Evolutionary conservation across 371 early-diverging fungal species (phyloP).

Genomic region (Mycotypha africana): DNA sequence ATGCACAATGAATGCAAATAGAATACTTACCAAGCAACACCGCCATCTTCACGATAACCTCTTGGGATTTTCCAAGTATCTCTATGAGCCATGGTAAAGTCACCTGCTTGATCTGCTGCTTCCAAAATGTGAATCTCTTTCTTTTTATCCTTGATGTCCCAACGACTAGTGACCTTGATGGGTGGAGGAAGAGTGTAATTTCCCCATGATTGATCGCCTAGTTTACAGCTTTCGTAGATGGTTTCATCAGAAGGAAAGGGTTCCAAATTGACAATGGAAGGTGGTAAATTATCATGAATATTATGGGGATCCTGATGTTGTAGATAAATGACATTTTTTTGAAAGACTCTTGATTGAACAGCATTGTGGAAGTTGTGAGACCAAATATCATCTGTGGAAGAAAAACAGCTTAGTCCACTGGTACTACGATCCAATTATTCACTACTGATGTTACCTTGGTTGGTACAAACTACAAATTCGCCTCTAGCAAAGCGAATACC

Average conservation of each 20-base stretch:
- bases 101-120: conserved; percentile 34
- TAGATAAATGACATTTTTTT: conserved; percentile 33
- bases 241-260: conserved; percentile 28
- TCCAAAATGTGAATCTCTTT: conserved; percentile 22
- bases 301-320: conserved; percentile 35
- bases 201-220: conserved; percentile 32
- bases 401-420: neutral
- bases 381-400: conserved; percentile 36
- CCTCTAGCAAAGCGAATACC: conserved; percentile 45
- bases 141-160: conserved; percentile 9
- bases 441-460: conserved; percentile 26
- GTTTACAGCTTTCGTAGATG: conserved; percentile 28
- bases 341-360: conserved; percentile 26
- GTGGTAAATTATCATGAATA: conserved; percentile 24
- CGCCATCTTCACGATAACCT: conserved; percentile 39
- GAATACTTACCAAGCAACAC: conserved; percentile 26
- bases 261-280: conserved; percentile 23
- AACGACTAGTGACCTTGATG: conserved; percentile 16
- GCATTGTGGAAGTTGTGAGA: conserved; percentile 43
- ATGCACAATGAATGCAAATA: too few species aligned
- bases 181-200: conserved; percentile 26
- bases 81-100: conserved; percentile 41
- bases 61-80: conserved; percentile 37
- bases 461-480: conserved; percentile 38
- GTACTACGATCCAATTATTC: neutral